A percentile compares a stretch with the other conserved stretches of the same genome.
Conservation (phyloP, 495 filamentous ascomycete species). For the Penicillium roqueforti region DNA sequence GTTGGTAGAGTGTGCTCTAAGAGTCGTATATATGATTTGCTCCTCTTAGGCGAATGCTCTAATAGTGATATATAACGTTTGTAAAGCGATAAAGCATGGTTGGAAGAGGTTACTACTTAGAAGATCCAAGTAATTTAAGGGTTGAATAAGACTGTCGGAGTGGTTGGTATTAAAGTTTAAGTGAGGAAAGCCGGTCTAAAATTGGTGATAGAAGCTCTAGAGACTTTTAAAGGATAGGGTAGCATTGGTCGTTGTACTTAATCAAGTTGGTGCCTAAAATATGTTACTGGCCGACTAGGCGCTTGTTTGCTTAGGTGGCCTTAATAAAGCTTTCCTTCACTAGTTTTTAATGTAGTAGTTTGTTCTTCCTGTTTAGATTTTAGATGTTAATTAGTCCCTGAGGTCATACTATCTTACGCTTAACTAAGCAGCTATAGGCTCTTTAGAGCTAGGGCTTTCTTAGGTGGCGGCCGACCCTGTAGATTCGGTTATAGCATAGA, state of each 20-base stretch:
- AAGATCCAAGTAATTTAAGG: neutral
- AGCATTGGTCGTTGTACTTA: neutral
- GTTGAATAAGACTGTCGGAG: neutral
- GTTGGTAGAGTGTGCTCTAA: neutral
- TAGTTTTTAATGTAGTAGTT: neutral
- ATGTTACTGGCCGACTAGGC: neutral
- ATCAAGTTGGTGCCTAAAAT: neutral
- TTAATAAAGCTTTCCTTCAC: neutral
- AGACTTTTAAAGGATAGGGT: neutral
- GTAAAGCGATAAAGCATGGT: neutral
- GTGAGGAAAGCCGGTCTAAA: neutral
- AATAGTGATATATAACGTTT: neutral
- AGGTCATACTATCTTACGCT: no score
- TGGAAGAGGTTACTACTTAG: neutral
- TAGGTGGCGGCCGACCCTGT: no score
- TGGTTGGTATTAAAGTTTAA: neutral
- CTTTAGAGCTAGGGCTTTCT: no score
- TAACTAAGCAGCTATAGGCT: no score
- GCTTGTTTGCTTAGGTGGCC: neutral
- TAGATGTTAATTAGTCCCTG: no score
- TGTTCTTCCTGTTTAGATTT: no score
- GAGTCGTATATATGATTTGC: neutral
- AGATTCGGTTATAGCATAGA: no score
- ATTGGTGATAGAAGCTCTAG: neutral
- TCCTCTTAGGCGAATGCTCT: neutral